These are phyloP conservation scores for Cichorium intybus DNA, from an alignment of 140 eudicot genomes.

Conservation along the genomic window DNA sequence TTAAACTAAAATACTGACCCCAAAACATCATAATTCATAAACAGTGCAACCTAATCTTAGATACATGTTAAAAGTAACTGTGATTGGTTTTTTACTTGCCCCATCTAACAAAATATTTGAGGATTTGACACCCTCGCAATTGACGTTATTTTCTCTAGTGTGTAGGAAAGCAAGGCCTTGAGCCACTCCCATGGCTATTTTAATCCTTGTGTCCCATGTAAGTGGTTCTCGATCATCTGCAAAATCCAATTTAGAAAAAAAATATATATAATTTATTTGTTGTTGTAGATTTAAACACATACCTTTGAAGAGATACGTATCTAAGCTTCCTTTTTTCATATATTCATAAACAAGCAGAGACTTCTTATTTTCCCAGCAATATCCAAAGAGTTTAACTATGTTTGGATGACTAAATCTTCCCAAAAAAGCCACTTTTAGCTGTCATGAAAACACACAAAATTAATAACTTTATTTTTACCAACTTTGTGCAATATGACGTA, in stretches of 20 bases:
- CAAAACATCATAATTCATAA: slow-evolving; percentile 10
- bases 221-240: slow-evolving; percentile 22
- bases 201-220: slow-evolving; percentile 25
- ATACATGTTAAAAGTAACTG: background rate
- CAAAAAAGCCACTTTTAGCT: too few relatives aligned
- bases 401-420: too few relatives aligned
- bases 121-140: slow-evolving; percentile 26
- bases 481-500: too few relatives aligned
- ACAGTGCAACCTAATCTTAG: background rate
- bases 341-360: slow-evolving; percentile 36
- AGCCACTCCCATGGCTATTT: slow-evolving; percentile 36
- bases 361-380: slow-evolving; percentile 27
- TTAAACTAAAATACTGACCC: background rate
- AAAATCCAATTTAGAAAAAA: background rate
- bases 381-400: slow-evolving; percentile 26
- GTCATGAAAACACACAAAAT: too few relatives aligned
- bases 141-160: slow-evolving; percentile 26
- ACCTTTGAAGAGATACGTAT: slow-evolving; percentile 30
- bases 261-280: background rate
- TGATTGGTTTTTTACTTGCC: slow-evolving; percentile 15
- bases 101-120: slow-evolving; percentile 34
- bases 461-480: too few relatives aligned
- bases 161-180: slow-evolving; percentile 38
- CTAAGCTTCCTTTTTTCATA: slow-evolving; percentile 34
- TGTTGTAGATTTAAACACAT: background rate